Percentiles rank a stretch among this genome's conserved stretches.
phyloP scores from a whole-genome alignment of 2,329 filamentous ascomycete species.

The Plenodomus biglobosus region DNA sequence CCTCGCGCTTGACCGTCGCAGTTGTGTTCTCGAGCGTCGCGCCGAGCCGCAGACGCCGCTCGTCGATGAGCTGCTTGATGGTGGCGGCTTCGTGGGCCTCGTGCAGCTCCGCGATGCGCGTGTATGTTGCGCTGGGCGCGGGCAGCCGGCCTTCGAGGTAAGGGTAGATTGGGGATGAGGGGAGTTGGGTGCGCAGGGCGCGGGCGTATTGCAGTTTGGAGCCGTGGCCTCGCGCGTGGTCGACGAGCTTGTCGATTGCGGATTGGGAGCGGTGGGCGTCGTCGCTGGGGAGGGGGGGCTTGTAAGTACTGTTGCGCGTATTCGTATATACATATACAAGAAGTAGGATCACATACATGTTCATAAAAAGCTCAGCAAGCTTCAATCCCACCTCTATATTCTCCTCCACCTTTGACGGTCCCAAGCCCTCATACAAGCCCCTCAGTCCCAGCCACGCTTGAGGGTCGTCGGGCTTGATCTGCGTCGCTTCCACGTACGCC shows the following conservation, averaged over 20 bases:
- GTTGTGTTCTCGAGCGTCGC: conserved; percentile 83
- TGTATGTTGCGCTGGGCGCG: conserved; percentile 77
- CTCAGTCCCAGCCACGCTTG: conserved; percentile 90
- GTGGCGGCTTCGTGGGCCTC: conserved; percentile 85
- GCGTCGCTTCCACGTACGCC: conserved; percentile 72
- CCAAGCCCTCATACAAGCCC: conserved; percentile 80
- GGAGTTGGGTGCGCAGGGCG: conserved; percentile 74
- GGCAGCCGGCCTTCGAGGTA: conserved; percentile 82
- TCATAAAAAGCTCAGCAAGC: conserved; percentile 73
- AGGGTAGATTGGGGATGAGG: conserved; percentile 76
- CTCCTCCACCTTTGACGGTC: conserved; percentile 65
- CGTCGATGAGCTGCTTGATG: conserved; percentile 87
- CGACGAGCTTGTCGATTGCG: conserved; percentile 76
- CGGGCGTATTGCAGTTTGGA: conserved; percentile 72
- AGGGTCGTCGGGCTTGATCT: conserved; percentile 71
- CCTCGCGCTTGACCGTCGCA: conserved; percentile 81
- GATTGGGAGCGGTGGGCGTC: conserved; percentile 61
- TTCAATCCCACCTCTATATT: conserved; percentile 74
- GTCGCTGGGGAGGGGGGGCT: conserved; percentile 51
- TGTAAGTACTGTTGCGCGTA: no score
- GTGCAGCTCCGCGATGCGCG: conserved; percentile 76
- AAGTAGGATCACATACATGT: conserved; percentile 17
- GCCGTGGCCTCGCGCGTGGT: conserved; percentile 72
- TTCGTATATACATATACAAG: no score
- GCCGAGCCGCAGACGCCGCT: conserved; percentile 83